phyloP scores from a whole-genome alignment of 208 protist species.

The Leishmania arabica region DNA sequence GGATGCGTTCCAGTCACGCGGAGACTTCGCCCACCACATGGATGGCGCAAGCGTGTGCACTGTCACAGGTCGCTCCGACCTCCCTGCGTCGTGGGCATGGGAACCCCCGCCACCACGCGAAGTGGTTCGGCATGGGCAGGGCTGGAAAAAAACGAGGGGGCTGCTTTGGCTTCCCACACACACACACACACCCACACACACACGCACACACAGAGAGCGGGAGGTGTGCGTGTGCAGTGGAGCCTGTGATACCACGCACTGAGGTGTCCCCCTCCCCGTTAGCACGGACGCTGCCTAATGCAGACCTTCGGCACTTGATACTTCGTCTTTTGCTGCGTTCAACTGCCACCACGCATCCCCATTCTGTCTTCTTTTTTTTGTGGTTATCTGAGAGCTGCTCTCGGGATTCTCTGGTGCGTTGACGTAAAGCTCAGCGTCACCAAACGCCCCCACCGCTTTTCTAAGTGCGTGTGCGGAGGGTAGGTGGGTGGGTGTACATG shows the following conservation, averaged over 20 bases:
- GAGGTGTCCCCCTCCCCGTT: not conserved
- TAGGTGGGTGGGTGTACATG: not conserved
- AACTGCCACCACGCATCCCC: not conserved
- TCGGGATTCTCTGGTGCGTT: not conserved
- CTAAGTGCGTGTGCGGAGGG: no score
- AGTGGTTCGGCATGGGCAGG: not conserved
- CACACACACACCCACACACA: no score
- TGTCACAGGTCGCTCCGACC: not conserved
- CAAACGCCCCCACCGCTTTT: not conserved
- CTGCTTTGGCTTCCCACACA: no score
- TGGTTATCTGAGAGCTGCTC: not conserved
- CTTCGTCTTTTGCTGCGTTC: not conserved
- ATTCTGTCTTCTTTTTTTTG: not conserved
- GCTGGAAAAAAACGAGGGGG: no score
- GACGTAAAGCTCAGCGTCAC: not conserved
- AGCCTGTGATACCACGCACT: not conserved
- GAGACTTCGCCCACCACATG: not conserved
- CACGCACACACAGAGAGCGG: no score
- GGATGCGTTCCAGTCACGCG: not conserved
- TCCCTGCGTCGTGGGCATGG: not conserved
- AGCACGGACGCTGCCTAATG: not conserved
- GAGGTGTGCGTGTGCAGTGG: not conserved
- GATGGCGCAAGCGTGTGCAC: not conserved
- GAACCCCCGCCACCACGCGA: not conserved
- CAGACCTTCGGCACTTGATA: not conserved